Percentiles rank a stretch among this genome's conserved stretches.
Evolutionary conservation across 441 rosid genomes (phyloP).

Genomic region (Adansonia grandidieri): DNA sequence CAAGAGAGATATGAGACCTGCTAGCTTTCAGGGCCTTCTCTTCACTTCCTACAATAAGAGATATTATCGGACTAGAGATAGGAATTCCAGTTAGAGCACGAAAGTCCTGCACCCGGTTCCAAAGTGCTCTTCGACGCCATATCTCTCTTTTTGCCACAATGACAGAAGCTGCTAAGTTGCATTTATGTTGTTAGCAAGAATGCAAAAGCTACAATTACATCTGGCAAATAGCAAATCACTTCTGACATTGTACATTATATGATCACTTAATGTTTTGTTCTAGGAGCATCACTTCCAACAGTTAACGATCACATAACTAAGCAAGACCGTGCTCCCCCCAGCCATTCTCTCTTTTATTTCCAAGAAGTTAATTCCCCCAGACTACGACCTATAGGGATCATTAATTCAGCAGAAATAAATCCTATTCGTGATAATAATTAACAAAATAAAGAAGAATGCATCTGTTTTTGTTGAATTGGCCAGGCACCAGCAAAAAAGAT

Average conservation of each 20-base stretch:
- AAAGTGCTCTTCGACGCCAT: slow-evolving; percentile 83
- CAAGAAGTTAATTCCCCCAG: neutral
- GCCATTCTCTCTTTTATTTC: neutral
- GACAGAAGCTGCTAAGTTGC: slow-evolving; percentile 65
- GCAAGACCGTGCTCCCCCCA: neutral
- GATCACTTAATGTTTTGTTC: neutral
- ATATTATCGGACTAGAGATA: slow-evolving; percentile 75
- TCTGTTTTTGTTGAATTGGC: neutral
- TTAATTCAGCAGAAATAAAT: neutral
- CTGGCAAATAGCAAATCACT: neutral
- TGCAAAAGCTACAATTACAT: slow-evolving; percentile 18
- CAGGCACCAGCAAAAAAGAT: neutral
- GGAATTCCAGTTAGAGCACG: slow-evolving; percentile 68
- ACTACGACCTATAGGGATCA: neutral
- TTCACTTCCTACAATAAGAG: slow-evolving; percentile 86
- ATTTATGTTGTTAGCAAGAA: slow-evolving; percentile 33
- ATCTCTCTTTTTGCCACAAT: slow-evolving; percentile 76
- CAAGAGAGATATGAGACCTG: slow-evolving; percentile 46
- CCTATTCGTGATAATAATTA: neutral
- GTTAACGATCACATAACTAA: neutral
- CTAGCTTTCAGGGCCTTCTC: slow-evolving; percentile 83
- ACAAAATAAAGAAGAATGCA: neutral
- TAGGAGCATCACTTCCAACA: slow-evolving; percentile 10
- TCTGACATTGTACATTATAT: neutral
- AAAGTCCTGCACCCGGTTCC: slow-evolving; percentile 82